These are phyloP conservation scores for Penicillium digitatum DNA, from an alignment of 2,329 filamentous ascomycete species.

Conservation along the genomic window DNA sequence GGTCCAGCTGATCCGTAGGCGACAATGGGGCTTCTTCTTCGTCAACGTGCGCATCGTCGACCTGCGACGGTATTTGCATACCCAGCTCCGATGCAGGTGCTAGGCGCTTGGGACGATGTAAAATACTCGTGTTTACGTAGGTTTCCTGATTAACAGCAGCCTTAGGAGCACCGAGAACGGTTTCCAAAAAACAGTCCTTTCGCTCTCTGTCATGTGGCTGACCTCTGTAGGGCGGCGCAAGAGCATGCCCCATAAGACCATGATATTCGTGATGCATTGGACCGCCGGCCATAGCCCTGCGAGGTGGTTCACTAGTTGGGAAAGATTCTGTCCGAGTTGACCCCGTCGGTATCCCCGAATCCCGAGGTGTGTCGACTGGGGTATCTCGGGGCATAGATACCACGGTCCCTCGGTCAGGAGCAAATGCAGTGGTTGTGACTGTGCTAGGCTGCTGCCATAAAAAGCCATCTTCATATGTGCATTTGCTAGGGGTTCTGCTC, in stretches of 20 bases:
- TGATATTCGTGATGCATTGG: conserved; percentile 6
- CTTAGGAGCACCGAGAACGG: conserved; percentile 34
- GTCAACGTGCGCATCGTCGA: conserved; percentile 11
- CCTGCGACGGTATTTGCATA: conserved; percentile 3
- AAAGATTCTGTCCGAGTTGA: conserved; percentile 23
- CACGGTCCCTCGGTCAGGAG: conserved; percentile 24
- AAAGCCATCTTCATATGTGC: conserved; percentile 42
- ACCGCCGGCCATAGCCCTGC: neutral
- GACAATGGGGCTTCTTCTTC: conserved; percentile 24
- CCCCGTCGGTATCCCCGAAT: conserved; percentile 30
- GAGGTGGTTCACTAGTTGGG: conserved; percentile 8
- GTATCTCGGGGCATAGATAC: conserved; percentile 16
- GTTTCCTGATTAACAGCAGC: conserved; percentile 34
- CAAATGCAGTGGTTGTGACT: conserved; percentile 26
- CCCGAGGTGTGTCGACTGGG: conserved; percentile 25
- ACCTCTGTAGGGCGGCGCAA: conserved; percentile 4
- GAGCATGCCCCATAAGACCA: conserved; percentile 1
- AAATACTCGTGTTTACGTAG: conserved; percentile 26
- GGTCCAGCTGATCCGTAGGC: conserved; percentile 32
- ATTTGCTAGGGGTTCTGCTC: conserved; percentile 34
- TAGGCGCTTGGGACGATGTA: conserved; percentile 27
- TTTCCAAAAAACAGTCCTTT: conserved; percentile 33
- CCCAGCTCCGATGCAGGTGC: conserved; percentile 1
- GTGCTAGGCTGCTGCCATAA: conserved; percentile 40
- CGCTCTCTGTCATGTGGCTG: conserved; percentile 23